phyloP scores from a whole-genome alignment of 2,329 filamentous ascomycete species.

The Claviceps pusilla region DNA sequence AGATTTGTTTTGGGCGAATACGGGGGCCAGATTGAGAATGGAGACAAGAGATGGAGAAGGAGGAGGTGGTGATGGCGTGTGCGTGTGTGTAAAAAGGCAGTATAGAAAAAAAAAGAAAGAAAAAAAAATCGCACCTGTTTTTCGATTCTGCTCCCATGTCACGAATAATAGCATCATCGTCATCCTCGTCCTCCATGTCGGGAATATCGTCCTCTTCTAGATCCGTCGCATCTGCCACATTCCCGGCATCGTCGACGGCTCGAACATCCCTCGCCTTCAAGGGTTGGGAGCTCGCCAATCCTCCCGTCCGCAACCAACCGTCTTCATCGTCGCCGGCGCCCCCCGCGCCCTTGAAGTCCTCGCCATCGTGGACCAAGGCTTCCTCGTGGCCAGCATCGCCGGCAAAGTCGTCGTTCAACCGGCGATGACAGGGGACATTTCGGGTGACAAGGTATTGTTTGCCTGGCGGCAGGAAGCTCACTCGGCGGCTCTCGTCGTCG shows the following conservation, averaged over 20 bases:
- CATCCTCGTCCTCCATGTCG: slow-evolving; percentile 97
- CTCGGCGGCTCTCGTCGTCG: slow-evolving; percentile 63
- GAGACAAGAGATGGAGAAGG: background rate
- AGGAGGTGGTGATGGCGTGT: background rate
- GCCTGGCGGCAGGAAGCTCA: slow-evolving; percentile 64
- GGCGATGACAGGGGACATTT: slow-evolving; percentile 82
- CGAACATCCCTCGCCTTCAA: slow-evolving; percentile 66
- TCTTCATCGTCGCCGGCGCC: slow-evolving; percentile 53
- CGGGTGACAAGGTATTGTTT: slow-evolving; percentile 95
- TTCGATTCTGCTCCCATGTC: slow-evolving; percentile 42
- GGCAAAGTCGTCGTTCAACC: slow-evolving; percentile 85
- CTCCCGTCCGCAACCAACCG: slow-evolving; percentile 83
- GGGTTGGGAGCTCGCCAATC: slow-evolving; percentile 58
- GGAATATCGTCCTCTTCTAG: slow-evolving; percentile 73
- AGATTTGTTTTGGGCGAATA: background rate
- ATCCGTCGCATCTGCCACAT: slow-evolving; percentile 59
- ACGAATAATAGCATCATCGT: slow-evolving; percentile 89
- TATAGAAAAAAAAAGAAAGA: background rate
- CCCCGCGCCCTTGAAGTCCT: slow-evolving; percentile 37
- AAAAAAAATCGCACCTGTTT: slow-evolving; percentile 24
- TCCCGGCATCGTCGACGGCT: slow-evolving; percentile 79
- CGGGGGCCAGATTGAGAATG: too few species aligned
- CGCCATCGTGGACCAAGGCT: slow-evolving; percentile 67
- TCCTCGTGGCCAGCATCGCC: slow-evolving; percentile 78
- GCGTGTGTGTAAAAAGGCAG: too few species aligned